These are phyloP conservation scores for Mortierella sp. DNA, from an alignment of 371 early-diverging fungal genomes.

Conservation along the genomic window DNA sequence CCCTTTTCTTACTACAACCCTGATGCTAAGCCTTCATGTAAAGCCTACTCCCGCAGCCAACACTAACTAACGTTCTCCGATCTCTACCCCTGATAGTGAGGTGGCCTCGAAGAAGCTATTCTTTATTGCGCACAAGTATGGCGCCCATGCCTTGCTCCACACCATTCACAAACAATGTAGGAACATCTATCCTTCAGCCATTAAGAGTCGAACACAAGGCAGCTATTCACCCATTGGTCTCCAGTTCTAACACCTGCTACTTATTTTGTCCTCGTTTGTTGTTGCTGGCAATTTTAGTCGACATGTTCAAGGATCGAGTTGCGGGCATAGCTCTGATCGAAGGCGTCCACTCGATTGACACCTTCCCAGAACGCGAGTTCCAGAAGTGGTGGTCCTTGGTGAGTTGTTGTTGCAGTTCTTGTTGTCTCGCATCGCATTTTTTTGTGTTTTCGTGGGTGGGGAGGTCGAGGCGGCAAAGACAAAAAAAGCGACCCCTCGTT, in stretches of 20 bases:
- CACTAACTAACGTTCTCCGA: too few species aligned
- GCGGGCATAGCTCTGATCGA: slow-evolving; percentile 35
- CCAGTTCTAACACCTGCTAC: not conserved
- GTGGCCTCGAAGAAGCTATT: slow-evolving; percentile 27
- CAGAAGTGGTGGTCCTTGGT: slow-evolving; percentile 47
- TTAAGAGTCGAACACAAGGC: too few species aligned
- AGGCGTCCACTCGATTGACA: slow-evolving; percentile 29
- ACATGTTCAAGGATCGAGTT: slow-evolving; percentile 39
- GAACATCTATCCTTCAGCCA: not conserved
- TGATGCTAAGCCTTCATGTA: too few species aligned
- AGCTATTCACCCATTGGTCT: too few species aligned
- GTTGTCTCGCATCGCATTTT: not conserved
- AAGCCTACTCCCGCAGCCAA: too few species aligned
- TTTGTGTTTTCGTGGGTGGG: not conserved
- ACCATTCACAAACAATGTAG: slow-evolving; percentile 39
- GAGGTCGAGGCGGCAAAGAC: not conserved
- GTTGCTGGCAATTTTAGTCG: slow-evolving; percentile 15
- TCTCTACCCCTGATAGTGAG: slow-evolving; percentile 11
- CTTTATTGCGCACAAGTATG: slow-evolving; percentile 51
- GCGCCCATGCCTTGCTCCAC: slow-evolving; percentile 31
- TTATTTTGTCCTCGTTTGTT: not conserved
- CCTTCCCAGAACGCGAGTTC: slow-evolving; percentile 9
- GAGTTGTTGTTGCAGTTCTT: not conserved
- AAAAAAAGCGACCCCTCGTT: not conserved
- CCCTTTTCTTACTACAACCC: not conserved